Base-by-base conservation (phyloP, 768 basidiomycete genomes). In the Russula compacta region DNA sequence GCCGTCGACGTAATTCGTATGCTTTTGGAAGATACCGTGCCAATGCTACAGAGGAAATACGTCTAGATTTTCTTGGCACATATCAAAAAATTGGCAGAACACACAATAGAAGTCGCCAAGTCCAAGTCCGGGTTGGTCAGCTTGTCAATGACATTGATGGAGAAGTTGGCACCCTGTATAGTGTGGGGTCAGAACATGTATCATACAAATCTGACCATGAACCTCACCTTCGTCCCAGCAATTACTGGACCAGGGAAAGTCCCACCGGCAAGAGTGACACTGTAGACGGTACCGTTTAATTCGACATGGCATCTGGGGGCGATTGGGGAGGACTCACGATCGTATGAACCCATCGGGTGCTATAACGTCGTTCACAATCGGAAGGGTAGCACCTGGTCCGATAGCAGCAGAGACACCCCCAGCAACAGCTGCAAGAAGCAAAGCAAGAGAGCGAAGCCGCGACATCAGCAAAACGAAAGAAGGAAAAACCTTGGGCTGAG, bases 341-440 rank as follows among this genome's bases (percentile, higher is more conserved):
- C 70, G 69, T 21, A 38, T 24, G 42, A 56, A 68, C 0, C 70
- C 70, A 50, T 71, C 70, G 2, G 68, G 70, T 3, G 62, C 50
- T 54, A 70, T 48, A 10, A 35, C 2, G 6, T 24, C 17, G 52
- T 53, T 62, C 36, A 33, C 19, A 14, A 62, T 53, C 12, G 35
- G 10, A 35, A 62, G 49, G 21, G 4, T 19, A 11, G 54, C 19
- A 11, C 6, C 10, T 9, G 55, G 56, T 4, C 60, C 55, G n/a
- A 61, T 29, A 32, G 36, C 14, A 15, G 39, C 43, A 44, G n/a
- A 44, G n/a, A 44, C 43, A 14, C 43, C 9, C 43, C 43, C 43
- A 10, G 43, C 43, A 19, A 44, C 9, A 44, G 43, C 43, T 44
- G 17, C 19, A 10, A 44, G n/a, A 44, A 44, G 4, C n/a, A 19